Evolutionary conservation across 2,329 filamentous ascomycete species (phyloP).

Genomic region (Sporothrix luriei): DNA sequence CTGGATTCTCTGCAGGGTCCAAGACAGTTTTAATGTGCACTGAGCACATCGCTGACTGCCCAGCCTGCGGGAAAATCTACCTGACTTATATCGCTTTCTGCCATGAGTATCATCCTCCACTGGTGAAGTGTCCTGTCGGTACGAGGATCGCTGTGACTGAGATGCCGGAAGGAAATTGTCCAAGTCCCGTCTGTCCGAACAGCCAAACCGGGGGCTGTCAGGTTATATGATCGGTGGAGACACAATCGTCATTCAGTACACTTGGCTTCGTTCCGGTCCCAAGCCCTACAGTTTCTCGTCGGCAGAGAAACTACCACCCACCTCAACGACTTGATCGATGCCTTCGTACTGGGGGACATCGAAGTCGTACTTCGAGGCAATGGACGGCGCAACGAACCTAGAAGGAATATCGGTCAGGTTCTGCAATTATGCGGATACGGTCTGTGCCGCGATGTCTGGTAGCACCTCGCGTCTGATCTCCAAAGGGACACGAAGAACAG

Average conservation of each 20-base stretch:
- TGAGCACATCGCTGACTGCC: constrained; percentile 60
- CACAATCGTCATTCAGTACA: background rate
- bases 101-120: constrained; percentile 53
- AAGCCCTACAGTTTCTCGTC: constrained; percentile 55
- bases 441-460: too few species aligned
- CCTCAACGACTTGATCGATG: constrained; percentile 85
- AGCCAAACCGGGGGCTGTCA: constrained; percentile 58
- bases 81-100: constrained; percentile 63
- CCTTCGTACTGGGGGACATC: constrained; percentile 82
- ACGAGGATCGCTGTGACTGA: constrained; percentile 45
- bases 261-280: background rate
- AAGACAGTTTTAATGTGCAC: constrained; percentile 56
- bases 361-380: constrained; percentile 84
- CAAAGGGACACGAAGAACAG: background rate
- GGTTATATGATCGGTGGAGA: constrained; percentile 52
- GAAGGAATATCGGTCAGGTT: background rate
- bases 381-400: constrained; percentile 75
- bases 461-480: background rate
- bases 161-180: constrained; percentile 59
- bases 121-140: constrained; percentile 52
- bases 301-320: constrained; percentile 47
- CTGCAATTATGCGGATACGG: background rate
- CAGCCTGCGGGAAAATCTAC: constrained; percentile 62
- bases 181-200: constrained; percentile 63
- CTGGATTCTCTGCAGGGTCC: background rate